A percentile compares a stretch with the other conserved stretches of the same genome.
These are phyloP conservation scores for Colletotrichum noveboracense DNA, from an alignment of 2,329 filamentous ascomycete genomes.

Conservation along the genomic window DNA sequence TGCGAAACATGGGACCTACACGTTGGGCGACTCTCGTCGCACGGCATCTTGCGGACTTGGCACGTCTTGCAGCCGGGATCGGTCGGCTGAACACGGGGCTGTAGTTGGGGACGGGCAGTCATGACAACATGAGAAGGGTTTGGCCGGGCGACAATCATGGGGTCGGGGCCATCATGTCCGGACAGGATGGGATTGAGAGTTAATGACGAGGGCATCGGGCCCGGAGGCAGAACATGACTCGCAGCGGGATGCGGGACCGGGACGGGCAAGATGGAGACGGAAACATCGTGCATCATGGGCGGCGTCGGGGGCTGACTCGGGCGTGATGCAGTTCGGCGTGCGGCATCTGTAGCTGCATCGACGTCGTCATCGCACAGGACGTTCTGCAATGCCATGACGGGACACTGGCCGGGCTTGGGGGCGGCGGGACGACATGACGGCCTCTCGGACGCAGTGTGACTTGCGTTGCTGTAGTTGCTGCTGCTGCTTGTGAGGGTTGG, in stretches of 20 bases:
- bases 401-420: slow-evolving; percentile 8
- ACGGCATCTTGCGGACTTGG: slow-evolving; percentile 20
- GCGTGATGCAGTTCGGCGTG: not conserved
- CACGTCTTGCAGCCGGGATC: slow-evolving; percentile 20
- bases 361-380: slow-evolving; percentile 11
- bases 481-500: not conserved
- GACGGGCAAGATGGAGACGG: not conserved
- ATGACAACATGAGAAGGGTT: slow-evolving; percentile 20
- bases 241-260: not conserved
- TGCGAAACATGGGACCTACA: not conserved
- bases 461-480: slow-evolving; percentile 3
- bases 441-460: not conserved
- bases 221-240: not conserved
- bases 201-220: not conserved
- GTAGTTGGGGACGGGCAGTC: slow-evolving; percentile 14
- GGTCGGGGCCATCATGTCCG: not conserved
- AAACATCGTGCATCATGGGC: slow-evolving; percentile 8
- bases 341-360: not conserved
- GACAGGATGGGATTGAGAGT: not conserved
- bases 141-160: slow-evolving; percentile 1
- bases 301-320: slow-evolving; percentile 18
- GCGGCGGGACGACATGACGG: not conserved
- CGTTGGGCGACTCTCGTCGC: slow-evolving; percentile 16
- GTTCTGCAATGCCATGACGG: slow-evolving; percentile 20
- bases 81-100: not conserved